Evolutionary conservation across 441 rosid species (phyloP).

Genomic region (Populus hybrid): DNA sequence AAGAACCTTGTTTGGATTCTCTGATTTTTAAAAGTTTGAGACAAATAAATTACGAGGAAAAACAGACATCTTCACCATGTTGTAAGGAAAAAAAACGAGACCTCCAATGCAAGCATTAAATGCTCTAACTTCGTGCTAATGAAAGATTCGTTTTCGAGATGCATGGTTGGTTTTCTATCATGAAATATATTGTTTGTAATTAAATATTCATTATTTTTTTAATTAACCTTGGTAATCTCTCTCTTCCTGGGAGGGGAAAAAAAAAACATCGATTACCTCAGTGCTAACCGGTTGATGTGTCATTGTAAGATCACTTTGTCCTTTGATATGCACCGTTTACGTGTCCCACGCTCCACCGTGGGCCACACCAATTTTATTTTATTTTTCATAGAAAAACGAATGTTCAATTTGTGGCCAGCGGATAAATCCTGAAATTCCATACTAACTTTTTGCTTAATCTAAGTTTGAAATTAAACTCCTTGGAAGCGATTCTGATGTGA

Average conservation of each 20-base stretch:
- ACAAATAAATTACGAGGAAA: conserved; percentile 25
- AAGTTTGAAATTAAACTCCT: no score
- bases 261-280: neutral
- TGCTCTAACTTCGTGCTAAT: conserved; percentile 28
- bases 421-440: neutral
- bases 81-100: conserved; percentile 25
- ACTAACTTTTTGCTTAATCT: neutral
- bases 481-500: neutral
- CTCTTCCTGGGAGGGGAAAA: neutral
- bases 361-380: no score
- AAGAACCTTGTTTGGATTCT: conserved; percentile 28
- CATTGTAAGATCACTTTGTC: conserved; percentile 3
- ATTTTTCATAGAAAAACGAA: no score
- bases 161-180: conserved; percentile 20
- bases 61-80: conserved; percentile 49
- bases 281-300: conserved; percentile 7
- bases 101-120: conserved; percentile 40
- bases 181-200: conserved; percentile 14
- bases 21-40: conserved; percentile 20
- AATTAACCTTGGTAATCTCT: conserved; percentile 12
- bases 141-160: conserved; percentile 47
- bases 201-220: neutral
- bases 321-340: no score
- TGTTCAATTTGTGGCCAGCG: neutral
- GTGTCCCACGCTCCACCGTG: no score